Percentiles rank a stretch among this genome's conserved stretches.
These are phyloP conservation scores for Daucus carota DNA, from an alignment of 129 eudicot genomes.

Conservation along the genomic window DH1_v3.0 NC_030385.2:37068501-37069000, in stretches of 20 bases:
- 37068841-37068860: not conserved
- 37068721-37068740: not conserved
- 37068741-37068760: not conserved
- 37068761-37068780: conserved; percentile 62
- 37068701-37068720: not conserved
- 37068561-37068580: conserved; percentile 47
- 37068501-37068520: not conserved
- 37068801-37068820: conserved; percentile 19
- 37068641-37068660: conserved; percentile 93
- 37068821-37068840: not conserved
- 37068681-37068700: not conserved
- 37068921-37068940: not conserved
- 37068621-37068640: conserved; percentile 78
- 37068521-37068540: not conserved
- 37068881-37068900: not conserved
- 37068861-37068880: not conserved
- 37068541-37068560: conserved; percentile 65
- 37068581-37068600: conserved; percentile 69
- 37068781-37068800: conserved; percentile 51
- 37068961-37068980: not conserved
- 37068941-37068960: not conserved
- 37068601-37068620: conserved; percentile 49
- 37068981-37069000: not conserved
- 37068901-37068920: conserved; percentile 2
- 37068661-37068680: conserved; percentile 67